Conservation (phyloP, 75 land plant species). For the Larix kaempferi region DNA sequence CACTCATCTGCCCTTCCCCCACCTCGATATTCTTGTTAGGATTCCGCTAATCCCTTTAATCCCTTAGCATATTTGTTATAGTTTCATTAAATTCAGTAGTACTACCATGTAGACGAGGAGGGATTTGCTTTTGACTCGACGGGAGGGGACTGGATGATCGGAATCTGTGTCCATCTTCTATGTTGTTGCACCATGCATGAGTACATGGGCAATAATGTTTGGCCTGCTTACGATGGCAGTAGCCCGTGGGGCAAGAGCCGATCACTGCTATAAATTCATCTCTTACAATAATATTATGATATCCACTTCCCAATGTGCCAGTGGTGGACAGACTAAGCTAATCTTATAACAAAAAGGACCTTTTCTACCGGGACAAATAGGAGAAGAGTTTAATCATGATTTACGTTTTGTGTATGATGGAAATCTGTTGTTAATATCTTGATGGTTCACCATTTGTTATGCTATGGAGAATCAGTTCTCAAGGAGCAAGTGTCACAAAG, state of each 20-base stretch:
- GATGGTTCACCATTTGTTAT: too few species aligned
- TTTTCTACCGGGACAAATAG: too few species aligned
- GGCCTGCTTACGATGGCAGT: not conserved
- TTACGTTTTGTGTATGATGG: too few species aligned
- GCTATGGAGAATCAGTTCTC: too few species aligned
- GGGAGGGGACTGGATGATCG: not conserved
- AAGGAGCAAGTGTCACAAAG: too few species aligned
- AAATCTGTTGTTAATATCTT: too few species aligned
- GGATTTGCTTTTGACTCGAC: not conserved
- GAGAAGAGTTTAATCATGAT: too few species aligned
- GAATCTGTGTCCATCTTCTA: not conserved
- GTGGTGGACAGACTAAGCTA: not conserved
- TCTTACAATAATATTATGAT: not conserved
- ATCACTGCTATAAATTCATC: not conserved
- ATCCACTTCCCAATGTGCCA: slow-evolving; percentile 5
- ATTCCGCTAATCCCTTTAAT: not conserved
- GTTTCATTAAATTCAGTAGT: not conserved
- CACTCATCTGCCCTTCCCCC: not conserved
- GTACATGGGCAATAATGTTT: slow-evolving; percentile 4
- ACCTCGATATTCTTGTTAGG: slow-evolving; percentile 7
- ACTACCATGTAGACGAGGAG: not conserved
- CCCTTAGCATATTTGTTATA: not conserved
- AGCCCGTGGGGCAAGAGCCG: too few species aligned
- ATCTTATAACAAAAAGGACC: too few species aligned
- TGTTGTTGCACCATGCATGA: not conserved